Evolutionary conservation across 1,139 yeast genomes (phyloP).

Genomic region (Magnusiomyces suaveolens): DNA sequence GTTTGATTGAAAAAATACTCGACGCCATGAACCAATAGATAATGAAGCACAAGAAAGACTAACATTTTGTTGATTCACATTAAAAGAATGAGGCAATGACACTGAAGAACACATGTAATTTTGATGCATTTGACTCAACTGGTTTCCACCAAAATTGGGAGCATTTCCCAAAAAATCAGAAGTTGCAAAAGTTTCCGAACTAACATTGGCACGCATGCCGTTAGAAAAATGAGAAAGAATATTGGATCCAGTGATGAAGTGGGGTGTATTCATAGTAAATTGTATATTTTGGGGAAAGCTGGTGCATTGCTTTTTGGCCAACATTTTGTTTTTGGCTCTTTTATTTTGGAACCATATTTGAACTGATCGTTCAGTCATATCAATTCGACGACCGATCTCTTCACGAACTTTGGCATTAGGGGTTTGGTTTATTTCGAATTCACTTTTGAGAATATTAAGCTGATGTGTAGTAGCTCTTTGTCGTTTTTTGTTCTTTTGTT

Average conservation of each 20-base stretch:
- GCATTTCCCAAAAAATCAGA: background rate
- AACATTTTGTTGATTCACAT: slow-evolving; percentile 10
- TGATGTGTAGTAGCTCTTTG: slow-evolving; percentile 52
- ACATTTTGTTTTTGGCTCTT: slow-evolving; percentile 65
- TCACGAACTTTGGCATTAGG: slow-evolving; percentile 45
- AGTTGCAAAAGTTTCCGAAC: background rate
- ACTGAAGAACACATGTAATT: background rate
- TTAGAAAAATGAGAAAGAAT: background rate
- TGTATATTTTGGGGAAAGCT: background rate
- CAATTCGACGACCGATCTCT: slow-evolving; percentile 62
- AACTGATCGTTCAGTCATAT: slow-evolving; percentile 85
- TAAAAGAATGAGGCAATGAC: background rate
- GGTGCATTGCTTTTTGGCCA: slow-evolving; percentile 6
- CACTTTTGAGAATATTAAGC: slow-evolving; percentile 54
- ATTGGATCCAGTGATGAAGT: background rate
- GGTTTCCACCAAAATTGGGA: background rate
- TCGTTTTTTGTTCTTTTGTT: slow-evolving; percentile 34
- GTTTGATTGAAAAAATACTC: slow-evolving; percentile 17
- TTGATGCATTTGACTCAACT: background rate
- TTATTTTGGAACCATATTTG: slow-evolving; percentile 93
- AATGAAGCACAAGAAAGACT: slow-evolving; percentile 23
- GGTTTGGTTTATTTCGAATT: slow-evolving; percentile 59
- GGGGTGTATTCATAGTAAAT: background rate
- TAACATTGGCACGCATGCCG: background rate
- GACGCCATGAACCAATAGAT: slow-evolving; percentile 29